Conservation (phyloP, 257 asterid genomes). For the Linaria vulgaris region DNA sequence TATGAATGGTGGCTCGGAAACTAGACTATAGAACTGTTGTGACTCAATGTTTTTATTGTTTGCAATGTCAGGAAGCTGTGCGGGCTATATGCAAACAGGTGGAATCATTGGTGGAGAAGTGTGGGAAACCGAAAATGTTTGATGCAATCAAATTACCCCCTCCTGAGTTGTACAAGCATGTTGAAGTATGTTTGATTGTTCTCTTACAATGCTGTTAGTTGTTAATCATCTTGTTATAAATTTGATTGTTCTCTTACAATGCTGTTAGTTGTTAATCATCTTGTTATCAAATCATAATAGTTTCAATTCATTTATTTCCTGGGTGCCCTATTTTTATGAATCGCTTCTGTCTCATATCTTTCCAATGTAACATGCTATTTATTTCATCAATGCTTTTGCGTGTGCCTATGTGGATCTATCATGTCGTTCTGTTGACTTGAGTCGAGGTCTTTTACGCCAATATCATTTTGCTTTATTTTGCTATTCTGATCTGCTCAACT, state of each 20-base stretch:
- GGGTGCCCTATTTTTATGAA: conserved; percentile 1
- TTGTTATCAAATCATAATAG: conserved; percentile 1
- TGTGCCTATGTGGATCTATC: conserved; percentile 5
- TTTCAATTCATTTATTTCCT: conserved; percentile 14
- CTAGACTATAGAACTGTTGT: conserved; percentile 1
- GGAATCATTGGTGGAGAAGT: conserved; percentile 72
- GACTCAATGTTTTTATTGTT: conserved; percentile 22
- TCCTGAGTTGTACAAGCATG: conserved; percentile 79
- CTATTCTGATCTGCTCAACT: not conserved
- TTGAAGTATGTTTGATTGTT: conserved; percentile 65
- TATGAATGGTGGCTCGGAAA: not conserved
- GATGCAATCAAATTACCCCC: conserved; percentile 95
- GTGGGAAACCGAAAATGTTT: conserved; percentile 91
- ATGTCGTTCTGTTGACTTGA: conserved; percentile 8
- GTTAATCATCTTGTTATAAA: not conserved
- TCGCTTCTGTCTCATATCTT: conserved; percentile 13
- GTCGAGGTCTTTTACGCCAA: conserved; percentile 7
- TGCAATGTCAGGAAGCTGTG: conserved; percentile 76
- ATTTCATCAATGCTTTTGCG: not conserved
- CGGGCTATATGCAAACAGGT: conserved; percentile 71
- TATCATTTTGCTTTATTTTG: not conserved
- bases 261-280: not conserved
- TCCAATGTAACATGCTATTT: not conserved
- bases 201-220: conserved; percentile 8
- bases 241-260: conserved; percentile 20